Base-by-base conservation (phyloP, 2,329 filamentous ascomycete genomes). In the Apiospora arundinis region DNA sequence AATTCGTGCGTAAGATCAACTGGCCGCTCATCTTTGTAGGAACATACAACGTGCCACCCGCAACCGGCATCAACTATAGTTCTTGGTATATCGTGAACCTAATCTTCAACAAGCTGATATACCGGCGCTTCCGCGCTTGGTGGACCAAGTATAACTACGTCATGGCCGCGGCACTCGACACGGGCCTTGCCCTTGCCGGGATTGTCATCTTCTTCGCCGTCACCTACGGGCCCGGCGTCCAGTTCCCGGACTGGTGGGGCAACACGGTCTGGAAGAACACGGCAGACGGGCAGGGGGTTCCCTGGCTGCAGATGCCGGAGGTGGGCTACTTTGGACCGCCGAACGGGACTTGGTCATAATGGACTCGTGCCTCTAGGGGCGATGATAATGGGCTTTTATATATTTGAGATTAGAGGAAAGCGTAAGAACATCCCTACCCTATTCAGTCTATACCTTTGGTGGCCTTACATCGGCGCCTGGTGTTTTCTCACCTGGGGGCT, bases 181-280 rank as follows among this genome's bases (percentile, higher is more conserved):
- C 80, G 1, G 82, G 82, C 1, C 78, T 84, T 4, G 78, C 83
- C 14, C 74, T 84, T 21, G 71, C 75, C 40, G 75, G 72, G 45
- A 77, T 77, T 69, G 72, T 77, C 65, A 77, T 78, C 28, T 78
- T 78, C 71, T 78, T 78, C 67, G 56, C 72, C 16, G 70, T 78
- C n/a, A 75, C 77, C 42, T 76, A 63, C 18, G 79, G 79, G 9
- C 70, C 72, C 14, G 72, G 75, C 56, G 37, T 75, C 56, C 49
- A 74, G 45, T 68, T 77, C 11, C 79, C 90, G 7, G 56, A 73
- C n/a, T 88, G 86, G 86, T 87, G 85, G 85, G 86, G 86, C 46
- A 87, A 87, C 74, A 78, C 75, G n/a, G 80, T 82, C 70, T 80
- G 80, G 80, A 75, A 80, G 67, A 78, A 81, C 48, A 81, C 80